Evolutionary conservation across 148 eudicot genomes (phyloP).

Genomic region (Mesembryanthemum crystallinum): DNA sequence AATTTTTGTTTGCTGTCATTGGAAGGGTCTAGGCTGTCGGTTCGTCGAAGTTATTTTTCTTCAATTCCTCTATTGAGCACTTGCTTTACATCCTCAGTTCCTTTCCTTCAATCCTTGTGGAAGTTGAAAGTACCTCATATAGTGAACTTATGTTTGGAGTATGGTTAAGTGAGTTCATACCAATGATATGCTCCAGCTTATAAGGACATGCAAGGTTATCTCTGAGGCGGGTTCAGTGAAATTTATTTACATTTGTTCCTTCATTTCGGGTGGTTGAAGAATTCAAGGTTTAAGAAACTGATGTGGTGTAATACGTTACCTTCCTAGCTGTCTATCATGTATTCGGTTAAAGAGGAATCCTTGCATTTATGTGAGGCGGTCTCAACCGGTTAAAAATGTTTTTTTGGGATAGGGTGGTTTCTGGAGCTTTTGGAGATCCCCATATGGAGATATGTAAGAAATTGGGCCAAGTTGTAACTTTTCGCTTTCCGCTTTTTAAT

Average conservation of each 20-base stretch:
- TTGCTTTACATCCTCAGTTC: not conserved
- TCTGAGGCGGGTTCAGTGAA: no score
- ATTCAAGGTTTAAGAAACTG: not conserved
- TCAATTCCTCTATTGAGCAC: not conserved
- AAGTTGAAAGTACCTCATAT: no score
- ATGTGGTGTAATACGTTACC: no score
- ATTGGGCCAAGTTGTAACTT: not conserved
- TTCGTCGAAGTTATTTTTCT: not conserved
- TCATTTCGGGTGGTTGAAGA: not conserved
- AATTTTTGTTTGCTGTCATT: not conserved
- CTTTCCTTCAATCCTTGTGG: not conserved
- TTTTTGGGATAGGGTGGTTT: not conserved
- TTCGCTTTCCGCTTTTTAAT: not conserved
- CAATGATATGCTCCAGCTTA: no score
- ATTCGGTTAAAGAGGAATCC: not conserved
- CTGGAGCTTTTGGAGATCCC: not conserved
- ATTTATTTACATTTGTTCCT: no score
- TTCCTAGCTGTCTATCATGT: not conserved
- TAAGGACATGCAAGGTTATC: no score
- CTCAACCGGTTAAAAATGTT: not conserved
- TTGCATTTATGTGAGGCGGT: not conserved
- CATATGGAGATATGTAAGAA: not conserved
- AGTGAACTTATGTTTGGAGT: no score
- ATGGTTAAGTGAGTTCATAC: no score
- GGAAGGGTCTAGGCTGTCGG: not conserved